phyloP scores from a whole-genome alignment of 1,139 yeast species.

The Pichia sp. region DNA sequence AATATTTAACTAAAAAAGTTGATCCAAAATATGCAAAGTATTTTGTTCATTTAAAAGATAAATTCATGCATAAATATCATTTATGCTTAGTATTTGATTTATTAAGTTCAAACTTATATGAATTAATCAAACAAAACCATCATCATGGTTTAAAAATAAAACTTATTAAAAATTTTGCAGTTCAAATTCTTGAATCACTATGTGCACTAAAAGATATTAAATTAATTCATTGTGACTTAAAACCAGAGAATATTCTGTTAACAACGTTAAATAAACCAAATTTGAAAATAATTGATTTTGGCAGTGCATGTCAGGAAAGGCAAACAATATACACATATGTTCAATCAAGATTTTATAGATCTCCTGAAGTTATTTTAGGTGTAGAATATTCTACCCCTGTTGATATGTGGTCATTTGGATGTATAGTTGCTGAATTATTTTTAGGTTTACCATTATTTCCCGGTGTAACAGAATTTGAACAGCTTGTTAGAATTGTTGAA shows the following conservation, averaged over 20 bases:
- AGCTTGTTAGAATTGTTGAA: constrained; percentile 72
- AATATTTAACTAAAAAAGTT: constrained; percentile 67
- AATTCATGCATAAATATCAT: constrained; percentile 89
- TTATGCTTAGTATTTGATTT: constrained; percentile 88
- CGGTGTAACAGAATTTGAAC: constrained; percentile 91
- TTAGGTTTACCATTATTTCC: constrained; percentile 93
- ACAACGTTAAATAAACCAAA: constrained; percentile 81
- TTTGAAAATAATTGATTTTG: constrained; percentile 92
- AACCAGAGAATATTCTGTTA: constrained; percentile 89
- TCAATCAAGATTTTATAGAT: constrained; percentile 90
- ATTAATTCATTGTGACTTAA: constrained; percentile 90
- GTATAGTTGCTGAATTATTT: constrained; percentile 90
- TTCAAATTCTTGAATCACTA: constrained; percentile 76
- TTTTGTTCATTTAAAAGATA: constrained; percentile 74
- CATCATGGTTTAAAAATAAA: constrained; percentile 85
- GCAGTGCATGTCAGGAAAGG: constrained; percentile 89
- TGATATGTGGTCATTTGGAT: constrained; percentile 98
- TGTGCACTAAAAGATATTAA: constrained; percentile 76
- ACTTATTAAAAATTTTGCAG: constrained; percentile 69
- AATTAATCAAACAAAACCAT: constrained; percentile 85
- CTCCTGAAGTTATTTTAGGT: constrained; percentile 93
- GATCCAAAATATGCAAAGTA: constrained; percentile 66
- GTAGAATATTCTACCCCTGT: constrained; percentile 86
- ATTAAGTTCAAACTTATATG: constrained; percentile 82
- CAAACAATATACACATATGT: constrained; percentile 90